Evolutionary conservation across 495 filamentous ascomycete genomes (phyloP).

Genomic region (Aspergillus baeticus): DNA sequence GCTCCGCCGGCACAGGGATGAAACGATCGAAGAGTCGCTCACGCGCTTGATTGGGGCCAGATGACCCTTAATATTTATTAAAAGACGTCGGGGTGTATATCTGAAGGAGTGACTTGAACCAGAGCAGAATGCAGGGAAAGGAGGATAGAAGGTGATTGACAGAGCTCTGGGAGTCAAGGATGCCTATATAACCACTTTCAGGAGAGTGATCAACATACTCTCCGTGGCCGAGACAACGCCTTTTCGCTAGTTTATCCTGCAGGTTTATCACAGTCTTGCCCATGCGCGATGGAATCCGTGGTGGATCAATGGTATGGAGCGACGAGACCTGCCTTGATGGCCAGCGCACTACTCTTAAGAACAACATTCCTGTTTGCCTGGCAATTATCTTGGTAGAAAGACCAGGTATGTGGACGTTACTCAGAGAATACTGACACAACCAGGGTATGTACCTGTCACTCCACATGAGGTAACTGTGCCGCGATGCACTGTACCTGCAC

Average conservation of each 20-base stretch:
- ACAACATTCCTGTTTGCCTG: conserved; percentile 5
- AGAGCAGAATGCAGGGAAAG: neutral
- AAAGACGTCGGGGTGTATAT: neutral
- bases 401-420: neutral
- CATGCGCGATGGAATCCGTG: neutral
- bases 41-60: conserved; percentile 9
- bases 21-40: conserved; percentile 27
- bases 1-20: conserved; percentile 22
- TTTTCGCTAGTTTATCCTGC: conserved; percentile 1
- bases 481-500: neutral
- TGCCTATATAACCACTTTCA: conserved; percentile 11
- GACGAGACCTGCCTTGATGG: neutral
- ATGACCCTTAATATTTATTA: conserved; percentile 1
- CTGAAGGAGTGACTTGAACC: conserved; percentile 5
- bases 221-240: conserved; percentile 12
- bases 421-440: neutral
- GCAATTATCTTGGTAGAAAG: conserved; percentile 2
- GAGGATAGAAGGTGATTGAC: neutral
- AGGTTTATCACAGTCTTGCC: neutral
- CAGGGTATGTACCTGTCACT: too few relatives aligned
- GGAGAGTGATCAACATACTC: conserved; percentile 16
- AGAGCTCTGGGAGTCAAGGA: neutral
- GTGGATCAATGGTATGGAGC: neutral
- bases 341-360: neutral
- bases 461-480: too few relatives aligned